These are phyloP conservation scores for Brettanomyces anomalus DNA, from an alignment of 805 yeast genomes.

Conservation along the genomic window DNA sequence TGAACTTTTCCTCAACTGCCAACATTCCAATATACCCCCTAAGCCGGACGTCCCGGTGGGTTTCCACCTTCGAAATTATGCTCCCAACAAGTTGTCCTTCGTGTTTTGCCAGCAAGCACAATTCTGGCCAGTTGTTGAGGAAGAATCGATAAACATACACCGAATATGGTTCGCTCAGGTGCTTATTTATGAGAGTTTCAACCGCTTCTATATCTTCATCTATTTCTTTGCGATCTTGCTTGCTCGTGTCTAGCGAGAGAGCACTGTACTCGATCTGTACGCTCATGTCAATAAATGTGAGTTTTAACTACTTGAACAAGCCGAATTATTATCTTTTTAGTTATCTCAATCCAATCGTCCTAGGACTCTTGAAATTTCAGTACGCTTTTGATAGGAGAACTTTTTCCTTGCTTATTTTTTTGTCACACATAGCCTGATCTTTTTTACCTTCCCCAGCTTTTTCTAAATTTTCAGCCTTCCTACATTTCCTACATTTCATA, in stretches of 20 bases:
- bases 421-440: no score
- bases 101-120: constrained; percentile 57
- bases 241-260: constrained; percentile 14
- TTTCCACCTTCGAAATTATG: constrained; percentile 72
- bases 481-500: no score
- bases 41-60: constrained; percentile 60
- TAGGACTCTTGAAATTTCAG: no score
- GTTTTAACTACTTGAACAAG: neutral
- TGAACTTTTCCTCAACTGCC: constrained; percentile 61
- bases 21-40: constrained; percentile 97
- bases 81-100: constrained; percentile 55
- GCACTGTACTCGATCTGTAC: constrained; percentile 12
- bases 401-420: no score
- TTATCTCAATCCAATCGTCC: no score
- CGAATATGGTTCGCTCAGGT: constrained; percentile 90
- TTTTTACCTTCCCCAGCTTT: no score
- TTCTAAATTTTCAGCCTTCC: no score
- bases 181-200: constrained; percentile 52
- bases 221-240: constrained; percentile 9
- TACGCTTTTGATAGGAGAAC: no score
- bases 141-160: constrained; percentile 88
- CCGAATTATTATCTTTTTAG: no score
- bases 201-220: constrained; percentile 39
- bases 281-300: neutral
- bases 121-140: constrained; percentile 82